Percentiles rank a stretch among this genome's conserved stretches.
phyloP scores from a whole-genome alignment of 805 yeast species.

The Komagataella populi region DNA sequence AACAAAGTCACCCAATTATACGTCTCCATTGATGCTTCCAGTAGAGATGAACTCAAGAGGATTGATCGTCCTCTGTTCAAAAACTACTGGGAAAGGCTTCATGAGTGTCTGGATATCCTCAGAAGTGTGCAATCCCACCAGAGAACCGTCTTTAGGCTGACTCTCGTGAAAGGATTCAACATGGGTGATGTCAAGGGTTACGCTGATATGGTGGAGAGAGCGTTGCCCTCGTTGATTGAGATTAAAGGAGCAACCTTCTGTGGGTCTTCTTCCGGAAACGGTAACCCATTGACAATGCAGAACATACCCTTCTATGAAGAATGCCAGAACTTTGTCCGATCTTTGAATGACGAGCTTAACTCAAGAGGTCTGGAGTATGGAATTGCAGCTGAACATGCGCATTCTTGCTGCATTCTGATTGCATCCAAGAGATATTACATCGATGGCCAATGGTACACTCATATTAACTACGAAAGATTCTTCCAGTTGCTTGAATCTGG shows the following conservation, averaged over 20 bases:
- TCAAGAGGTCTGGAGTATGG: conserved; percentile 62
- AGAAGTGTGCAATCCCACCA: conserved; percentile 64
- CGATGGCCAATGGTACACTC: conserved; percentile 74
- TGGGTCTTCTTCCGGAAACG: conserved; percentile 75
- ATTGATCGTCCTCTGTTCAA: conserved; percentile 83
- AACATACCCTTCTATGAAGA: conserved; percentile 92
- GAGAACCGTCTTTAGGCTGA: conserved; percentile 82
- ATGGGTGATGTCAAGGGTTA: conserved; percentile 70
- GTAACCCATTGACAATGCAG: conserved; percentile 88
- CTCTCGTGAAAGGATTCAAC: conserved; percentile 87
- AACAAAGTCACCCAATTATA: conserved; percentile 79
- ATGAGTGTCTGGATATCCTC: conserved; percentile 68
- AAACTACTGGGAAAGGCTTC: conserved; percentile 87
- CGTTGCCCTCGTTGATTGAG: conserved; percentile 78
- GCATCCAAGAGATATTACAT: conserved; percentile 64
- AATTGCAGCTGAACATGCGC: conserved; percentile 91
- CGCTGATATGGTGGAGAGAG: conserved; percentile 76
- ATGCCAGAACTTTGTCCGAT: conserved; percentile 61
- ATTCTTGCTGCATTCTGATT: conserved; percentile 80
- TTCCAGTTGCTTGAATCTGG: conserved; percentile 58
- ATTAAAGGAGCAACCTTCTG: conserved; percentile 93
- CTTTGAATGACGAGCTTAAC: conserved; percentile 46
- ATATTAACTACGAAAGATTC: conserved; percentile 68
- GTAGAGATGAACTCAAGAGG: conserved; percentile 61
- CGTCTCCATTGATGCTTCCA: conserved; percentile 91